Evolutionary conservation across 2,329 filamentous ascomycete species (phyloP).

Genomic region (Colletotrichum salicis): DNA sequence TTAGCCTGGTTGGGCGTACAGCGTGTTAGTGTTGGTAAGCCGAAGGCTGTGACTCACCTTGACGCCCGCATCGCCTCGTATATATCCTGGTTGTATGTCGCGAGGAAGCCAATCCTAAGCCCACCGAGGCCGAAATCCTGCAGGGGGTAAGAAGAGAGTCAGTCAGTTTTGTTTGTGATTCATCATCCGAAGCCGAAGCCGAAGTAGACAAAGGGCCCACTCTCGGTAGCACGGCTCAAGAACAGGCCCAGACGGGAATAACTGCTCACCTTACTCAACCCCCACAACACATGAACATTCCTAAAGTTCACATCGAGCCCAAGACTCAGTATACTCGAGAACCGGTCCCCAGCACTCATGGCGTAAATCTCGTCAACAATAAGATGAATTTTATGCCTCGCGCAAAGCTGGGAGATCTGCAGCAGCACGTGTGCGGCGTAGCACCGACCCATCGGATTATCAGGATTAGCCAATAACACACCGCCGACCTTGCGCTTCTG

Average conservation of each 20-base stretch:
- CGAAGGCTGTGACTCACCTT: not conserved
- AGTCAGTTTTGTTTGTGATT: not conserved
- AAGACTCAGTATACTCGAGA: slow-evolving; percentile 19
- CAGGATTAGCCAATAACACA: slow-evolving; percentile 13
- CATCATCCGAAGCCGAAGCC: not conserved
- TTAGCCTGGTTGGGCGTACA: not conserved
- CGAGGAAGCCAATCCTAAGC: slow-evolving; percentile 3
- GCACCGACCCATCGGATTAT: slow-evolving; percentile 15
- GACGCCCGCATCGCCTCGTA: slow-evolving; percentile 5
- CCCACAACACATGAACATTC: slow-evolving; percentile 25
- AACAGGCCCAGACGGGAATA: not conserved
- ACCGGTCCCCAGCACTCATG: not conserved
- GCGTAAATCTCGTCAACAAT: slow-evolving; percentile 26
- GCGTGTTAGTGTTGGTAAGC: no score
- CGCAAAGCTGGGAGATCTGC: slow-evolving; percentile 14
- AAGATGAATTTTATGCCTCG: slow-evolving; percentile 11
- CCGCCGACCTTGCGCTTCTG: not conserved
- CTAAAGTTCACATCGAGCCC: slow-evolving; percentile 8
- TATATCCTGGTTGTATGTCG: slow-evolving; percentile 12
- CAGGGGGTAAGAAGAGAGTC: not conserved
- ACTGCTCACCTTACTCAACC: slow-evolving; percentile 7
- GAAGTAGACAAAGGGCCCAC: not conserved
- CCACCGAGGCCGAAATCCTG: slow-evolving; percentile 18
- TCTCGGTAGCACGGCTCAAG: not conserved
- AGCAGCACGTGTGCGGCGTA: slow-evolving; percentile 15